These are phyloP conservation scores for Eucalyptus viminalis DNA, from an alignment of 345 rosid species.

Conservation along the genomic window DNA sequence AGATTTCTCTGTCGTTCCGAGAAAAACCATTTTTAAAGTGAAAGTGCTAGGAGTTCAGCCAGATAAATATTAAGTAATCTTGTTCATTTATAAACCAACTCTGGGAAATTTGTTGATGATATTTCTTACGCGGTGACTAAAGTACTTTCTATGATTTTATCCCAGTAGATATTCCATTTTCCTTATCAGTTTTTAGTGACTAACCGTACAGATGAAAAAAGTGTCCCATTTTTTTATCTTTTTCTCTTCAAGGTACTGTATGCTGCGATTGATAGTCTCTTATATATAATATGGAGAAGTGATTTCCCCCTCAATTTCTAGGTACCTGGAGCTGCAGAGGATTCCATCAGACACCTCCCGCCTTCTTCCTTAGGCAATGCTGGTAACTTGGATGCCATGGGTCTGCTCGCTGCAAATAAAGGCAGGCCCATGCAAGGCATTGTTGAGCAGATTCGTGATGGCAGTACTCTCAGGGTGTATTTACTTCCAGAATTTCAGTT, in stretches of 20 bases:
- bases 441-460: constrained; percentile 97
- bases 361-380: constrained; percentile 94
- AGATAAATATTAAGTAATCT: neutral
- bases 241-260: neutral
- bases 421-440: constrained; percentile 82
- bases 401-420: constrained; percentile 64
- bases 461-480: constrained; percentile 79
- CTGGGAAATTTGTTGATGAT: neutral
- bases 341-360: constrained; percentile 70
- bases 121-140: neutral
- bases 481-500: constrained; percentile 96
- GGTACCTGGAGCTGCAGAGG: constrained; percentile 83
- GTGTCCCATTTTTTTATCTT: neutral
- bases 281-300: neutral
- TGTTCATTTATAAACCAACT: neutral
- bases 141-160: neutral
- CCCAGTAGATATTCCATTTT: neutral
- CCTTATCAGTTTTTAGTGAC: neutral
- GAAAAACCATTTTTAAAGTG: neutral
- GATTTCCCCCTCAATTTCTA: constrained; percentile 3
- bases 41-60: neutral
- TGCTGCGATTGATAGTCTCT: neutral
- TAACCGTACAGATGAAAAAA: neutral
- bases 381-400: constrained; percentile 75
- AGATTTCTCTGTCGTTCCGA: neutral